A percentile compares a stretch with the other conserved stretches of the same genome.
These are phyloP conservation scores for Naganishia cerealis DNA, from an alignment of 1,284 basidiomycete genomes.

Conservation along the genomic window DNA sequence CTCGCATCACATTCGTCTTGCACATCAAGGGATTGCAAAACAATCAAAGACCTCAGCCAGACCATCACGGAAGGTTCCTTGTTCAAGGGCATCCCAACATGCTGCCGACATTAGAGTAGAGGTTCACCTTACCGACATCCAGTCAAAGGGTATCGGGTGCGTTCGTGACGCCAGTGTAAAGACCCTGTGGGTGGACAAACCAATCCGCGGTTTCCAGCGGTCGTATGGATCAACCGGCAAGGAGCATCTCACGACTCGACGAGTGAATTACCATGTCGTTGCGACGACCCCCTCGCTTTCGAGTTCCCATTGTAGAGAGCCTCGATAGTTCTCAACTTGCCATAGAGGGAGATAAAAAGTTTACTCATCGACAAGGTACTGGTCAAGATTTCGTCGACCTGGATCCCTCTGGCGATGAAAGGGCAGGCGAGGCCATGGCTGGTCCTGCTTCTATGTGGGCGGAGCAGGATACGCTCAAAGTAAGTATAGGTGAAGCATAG, in stretches of 20 bases:
- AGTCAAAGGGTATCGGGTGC: constrained; percentile 27
- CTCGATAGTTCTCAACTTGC: neutral
- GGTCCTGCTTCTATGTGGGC: constrained; percentile 12
- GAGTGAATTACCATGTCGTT: constrained; percentile 26
- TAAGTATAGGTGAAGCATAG: neutral
- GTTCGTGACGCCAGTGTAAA: constrained; percentile 8
- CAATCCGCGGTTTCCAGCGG: neutral
- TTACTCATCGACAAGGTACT: constrained; percentile 19
- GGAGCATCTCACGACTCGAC: neutral
- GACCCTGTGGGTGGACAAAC: neutral
- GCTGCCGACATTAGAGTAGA: neutral
- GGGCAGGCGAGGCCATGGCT: constrained; percentile 9
- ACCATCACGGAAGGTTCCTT: neutral
- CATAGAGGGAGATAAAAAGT: neutral
- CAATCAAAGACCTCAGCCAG: neutral
- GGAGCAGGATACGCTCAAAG: constrained; percentile 32
- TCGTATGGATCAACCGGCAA: constrained; percentile 1
- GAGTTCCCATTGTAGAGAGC: neutral
- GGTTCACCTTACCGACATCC: constrained; percentile 25
- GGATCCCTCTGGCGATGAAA: neutral
- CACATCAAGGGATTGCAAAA: neutral
- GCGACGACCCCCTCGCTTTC: constrained; percentile 28
- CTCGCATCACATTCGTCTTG: constrained; percentile 24
- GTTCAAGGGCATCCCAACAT: neutral
- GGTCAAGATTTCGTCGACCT: constrained; percentile 21